A percentile compares a stretch with the other conserved stretches of the same genome.
phyloP scores from a whole-genome alignment of 257 asterid species.

The Oldenlandia corymbosa region DNA sequence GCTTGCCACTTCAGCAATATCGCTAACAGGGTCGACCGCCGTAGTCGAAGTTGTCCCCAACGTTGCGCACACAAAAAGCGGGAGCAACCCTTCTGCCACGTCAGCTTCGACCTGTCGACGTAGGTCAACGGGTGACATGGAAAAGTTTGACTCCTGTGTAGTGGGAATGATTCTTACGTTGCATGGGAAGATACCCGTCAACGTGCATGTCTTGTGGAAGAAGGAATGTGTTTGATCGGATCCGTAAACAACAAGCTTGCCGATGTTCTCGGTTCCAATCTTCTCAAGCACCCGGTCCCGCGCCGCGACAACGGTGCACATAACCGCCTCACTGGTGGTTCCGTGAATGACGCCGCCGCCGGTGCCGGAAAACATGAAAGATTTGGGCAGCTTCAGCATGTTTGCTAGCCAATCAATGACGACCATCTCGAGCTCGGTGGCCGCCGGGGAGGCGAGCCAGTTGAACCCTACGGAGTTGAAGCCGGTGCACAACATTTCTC shows the following conservation, averaged over 20 bases:
- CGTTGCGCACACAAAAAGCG: slow-evolving; percentile 59
- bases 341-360: slow-evolving; percentile 88
- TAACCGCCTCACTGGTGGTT: slow-evolving; percentile 60
- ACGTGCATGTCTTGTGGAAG: slow-evolving; percentile 55
- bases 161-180: slow-evolving; percentile 55
- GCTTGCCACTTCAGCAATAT: slow-evolving; percentile 48
- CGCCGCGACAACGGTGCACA: slow-evolving; percentile 60
- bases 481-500: slow-evolving; percentile 66
- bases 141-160: slow-evolving; percentile 25
- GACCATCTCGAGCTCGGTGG: slow-evolving; percentile 75
- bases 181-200: slow-evolving; percentile 52
- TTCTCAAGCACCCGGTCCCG: slow-evolving; percentile 43
- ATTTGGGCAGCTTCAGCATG: slow-evolving; percentile 54
- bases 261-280: slow-evolving; percentile 42
- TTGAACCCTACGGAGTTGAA: slow-evolving; percentile 71
- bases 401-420: slow-evolving; percentile 84
- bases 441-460: slow-evolving; percentile 87
- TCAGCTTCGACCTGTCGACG: slow-evolving; percentile 37
- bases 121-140: slow-evolving; percentile 30
- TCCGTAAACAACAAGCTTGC: slow-evolving; percentile 54
- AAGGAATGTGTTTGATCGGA: slow-evolving; percentile 80
- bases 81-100: slow-evolving; percentile 40
- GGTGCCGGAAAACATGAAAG: slow-evolving; percentile 59
- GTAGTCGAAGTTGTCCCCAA: slow-evolving; percentile 75
- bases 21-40: slow-evolving; percentile 49